Evolutionary conservation across 2,329 filamentous ascomycete genomes (phyloP).

Genomic region (Claviceps sorghi): DNA sequence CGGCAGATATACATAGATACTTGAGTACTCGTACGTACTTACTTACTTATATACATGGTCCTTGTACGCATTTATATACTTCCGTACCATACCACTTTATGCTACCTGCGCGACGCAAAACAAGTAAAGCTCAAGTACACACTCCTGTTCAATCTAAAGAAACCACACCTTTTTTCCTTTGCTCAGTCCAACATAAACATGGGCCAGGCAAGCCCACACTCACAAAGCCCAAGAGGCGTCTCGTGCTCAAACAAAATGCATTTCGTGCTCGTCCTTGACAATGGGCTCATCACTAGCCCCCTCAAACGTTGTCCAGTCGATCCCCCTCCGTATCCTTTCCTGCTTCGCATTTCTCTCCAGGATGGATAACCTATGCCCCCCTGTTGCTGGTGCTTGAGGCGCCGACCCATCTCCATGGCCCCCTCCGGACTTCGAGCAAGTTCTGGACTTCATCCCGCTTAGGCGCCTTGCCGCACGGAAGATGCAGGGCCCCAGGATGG

Average conservation of each 20-base stretch:
- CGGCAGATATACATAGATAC: too few relatives aligned
- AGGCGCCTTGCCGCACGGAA: conserved; percentile 6
- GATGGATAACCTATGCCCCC: background rate
- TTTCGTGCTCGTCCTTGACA: conserved; percentile 7
- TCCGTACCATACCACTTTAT: too few relatives aligned
- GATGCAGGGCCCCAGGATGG: conserved; percentile 9
- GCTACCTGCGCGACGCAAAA: too few relatives aligned
- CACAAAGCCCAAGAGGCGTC: background rate
- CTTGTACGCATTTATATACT: too few relatives aligned
- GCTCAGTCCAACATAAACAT: too few relatives aligned
- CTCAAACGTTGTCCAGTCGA: conserved; percentile 7
- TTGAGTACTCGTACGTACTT: too few relatives aligned
- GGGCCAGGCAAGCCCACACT: too few relatives aligned
- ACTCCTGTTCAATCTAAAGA: too few relatives aligned
- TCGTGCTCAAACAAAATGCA: background rate
- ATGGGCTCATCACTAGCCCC: conserved; percentile 20
- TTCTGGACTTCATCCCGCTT: conserved; percentile 18
- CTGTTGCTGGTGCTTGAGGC: background rate
- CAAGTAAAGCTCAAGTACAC: too few relatives aligned
- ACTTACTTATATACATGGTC: too few relatives aligned
- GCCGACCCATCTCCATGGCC: background rate
- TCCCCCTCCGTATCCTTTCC: conserved; percentile 9
- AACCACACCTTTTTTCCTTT: too few relatives aligned
- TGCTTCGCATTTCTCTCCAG: conserved; percentile 6
- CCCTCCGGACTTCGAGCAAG: background rate